phyloP scores from a whole-genome alignment of 139 green algal genomes.

The Pleodorina starrii region DNA sequence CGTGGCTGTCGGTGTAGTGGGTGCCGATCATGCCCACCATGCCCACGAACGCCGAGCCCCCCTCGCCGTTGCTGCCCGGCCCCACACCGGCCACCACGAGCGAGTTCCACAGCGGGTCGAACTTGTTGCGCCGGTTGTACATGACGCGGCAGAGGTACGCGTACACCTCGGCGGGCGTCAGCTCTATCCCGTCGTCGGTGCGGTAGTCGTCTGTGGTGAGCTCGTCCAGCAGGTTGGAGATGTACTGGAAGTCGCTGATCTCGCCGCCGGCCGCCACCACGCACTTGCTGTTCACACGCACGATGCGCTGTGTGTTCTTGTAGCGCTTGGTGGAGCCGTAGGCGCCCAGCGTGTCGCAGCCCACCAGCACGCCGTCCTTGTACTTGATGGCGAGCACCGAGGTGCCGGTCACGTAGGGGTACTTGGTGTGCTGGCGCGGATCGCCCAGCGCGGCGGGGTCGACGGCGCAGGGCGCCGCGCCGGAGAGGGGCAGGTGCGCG shows the following conservation, averaged over 20 bases:
- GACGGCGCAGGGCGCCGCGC: constrained; percentile 79
- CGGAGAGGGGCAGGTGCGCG: constrained; percentile 69
- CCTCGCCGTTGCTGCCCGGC: too few relatives aligned
- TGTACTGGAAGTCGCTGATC: constrained; percentile 96
- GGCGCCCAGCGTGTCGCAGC: constrained; percentile 93
- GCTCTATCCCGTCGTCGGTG: constrained; percentile 83
- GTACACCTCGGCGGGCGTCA: constrained; percentile 79
- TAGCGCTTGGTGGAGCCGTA: constrained; percentile 99
- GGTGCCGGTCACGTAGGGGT: constrained; percentile 96
- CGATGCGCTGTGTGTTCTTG: constrained; percentile 93
- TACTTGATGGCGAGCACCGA: constrained; percentile 96
- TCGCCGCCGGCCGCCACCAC: constrained; percentile 93
- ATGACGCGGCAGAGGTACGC: constrained; percentile 95
- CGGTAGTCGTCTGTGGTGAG: constrained; percentile 92
- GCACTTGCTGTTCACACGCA: constrained; percentile 79
- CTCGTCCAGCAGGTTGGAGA: constrained; percentile 92
- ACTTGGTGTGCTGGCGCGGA: constrained; percentile 75
- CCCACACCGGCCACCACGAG: constrained; percentile 90
- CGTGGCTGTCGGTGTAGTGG: constrained; percentile 85
- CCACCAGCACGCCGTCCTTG: constrained; percentile 95
- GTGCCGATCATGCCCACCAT: constrained; percentile 94
- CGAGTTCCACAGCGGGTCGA: constrained; percentile 98
- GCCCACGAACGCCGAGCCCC: constrained; percentile 86
- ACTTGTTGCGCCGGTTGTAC: constrained; percentile 95
- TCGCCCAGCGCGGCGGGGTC: constrained; percentile 66